phyloP scores from a whole-genome alignment of 2,329 filamentous ascomycete species.

The Rosellinia necatrix region DNA sequence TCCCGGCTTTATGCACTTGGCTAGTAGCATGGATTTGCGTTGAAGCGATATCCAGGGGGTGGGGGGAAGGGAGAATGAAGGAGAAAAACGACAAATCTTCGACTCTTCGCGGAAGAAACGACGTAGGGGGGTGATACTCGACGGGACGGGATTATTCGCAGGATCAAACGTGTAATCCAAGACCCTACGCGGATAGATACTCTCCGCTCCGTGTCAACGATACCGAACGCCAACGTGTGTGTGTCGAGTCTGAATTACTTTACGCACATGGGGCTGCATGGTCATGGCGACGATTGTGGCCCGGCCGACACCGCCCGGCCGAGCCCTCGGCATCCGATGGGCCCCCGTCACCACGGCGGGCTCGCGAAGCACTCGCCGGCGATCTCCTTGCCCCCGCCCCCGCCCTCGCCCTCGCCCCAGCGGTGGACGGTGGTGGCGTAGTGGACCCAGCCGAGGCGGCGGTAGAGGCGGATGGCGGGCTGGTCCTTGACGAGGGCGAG shows the following conservation, averaged over 20 bases:
- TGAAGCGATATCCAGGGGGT: background rate
- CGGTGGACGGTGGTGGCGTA: conserved; percentile 24
- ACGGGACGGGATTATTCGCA: background rate
- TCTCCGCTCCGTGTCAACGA: background rate
- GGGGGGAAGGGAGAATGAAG: background rate
- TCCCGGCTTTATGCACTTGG: background rate
- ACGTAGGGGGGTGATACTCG: too few species aligned
- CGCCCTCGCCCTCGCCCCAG: conserved; percentile 25
- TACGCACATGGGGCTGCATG: too few species aligned
- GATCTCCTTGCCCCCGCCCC: too few species aligned
- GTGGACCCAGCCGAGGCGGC: conserved; percentile 26
- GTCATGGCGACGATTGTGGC: too few species aligned
- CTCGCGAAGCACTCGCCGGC: conserved; percentile 26
- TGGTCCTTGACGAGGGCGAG: conserved; percentile 29
- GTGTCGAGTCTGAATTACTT: too few species aligned
- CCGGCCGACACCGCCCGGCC: too few species aligned
- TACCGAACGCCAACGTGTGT: too few species aligned
- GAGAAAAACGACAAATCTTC: too few species aligned
- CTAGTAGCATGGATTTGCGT: background rate
- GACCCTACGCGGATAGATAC: background rate
- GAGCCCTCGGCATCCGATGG: too few species aligned
- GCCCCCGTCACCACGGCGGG: conserved; percentile 16
- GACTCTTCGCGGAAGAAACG: too few species aligned
- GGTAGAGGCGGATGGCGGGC: conserved; percentile 30
- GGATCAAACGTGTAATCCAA: background rate